Percentiles rank a stretch among this genome's conserved stretches.
phyloP scores from a whole-genome alignment of 306 rosid species.

The Cicer judaicum region DNA sequence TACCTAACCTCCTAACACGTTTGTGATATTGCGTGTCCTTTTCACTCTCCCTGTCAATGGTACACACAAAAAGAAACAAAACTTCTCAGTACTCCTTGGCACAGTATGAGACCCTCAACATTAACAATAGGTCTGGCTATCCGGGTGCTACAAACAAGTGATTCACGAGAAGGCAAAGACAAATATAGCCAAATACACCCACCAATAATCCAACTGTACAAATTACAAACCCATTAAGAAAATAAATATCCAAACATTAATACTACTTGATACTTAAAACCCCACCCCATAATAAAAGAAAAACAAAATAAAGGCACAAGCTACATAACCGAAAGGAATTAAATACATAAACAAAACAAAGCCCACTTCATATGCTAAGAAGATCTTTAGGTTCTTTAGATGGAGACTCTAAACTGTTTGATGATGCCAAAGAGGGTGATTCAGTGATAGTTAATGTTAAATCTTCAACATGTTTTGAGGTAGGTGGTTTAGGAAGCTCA shows the following conservation, averaged over 20 bases:
- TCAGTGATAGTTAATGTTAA: constrained; percentile 48
- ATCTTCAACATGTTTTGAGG: constrained; percentile 55
- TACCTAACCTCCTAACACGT: constrained; percentile 32
- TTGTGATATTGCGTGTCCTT: constrained; percentile 41
- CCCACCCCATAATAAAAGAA: constrained; percentile 46
- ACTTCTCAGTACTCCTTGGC: constrained; percentile 32
- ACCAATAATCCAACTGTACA: constrained; percentile 78
- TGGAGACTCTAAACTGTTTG: constrained; percentile 59
- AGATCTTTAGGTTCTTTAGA: constrained; percentile 70
- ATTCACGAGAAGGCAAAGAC: constrained; percentile 43
- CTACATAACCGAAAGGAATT: constrained; percentile 51
- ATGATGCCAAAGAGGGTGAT: constrained; percentile 55
- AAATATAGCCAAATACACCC: constrained; percentile 49
- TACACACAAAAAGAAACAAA: constrained; percentile 35
- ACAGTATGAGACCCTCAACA: constrained; percentile 47
- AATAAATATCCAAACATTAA: constrained; percentile 53
- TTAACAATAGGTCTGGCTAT: not conserved
- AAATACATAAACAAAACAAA: constrained; percentile 36
- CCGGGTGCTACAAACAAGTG: constrained; percentile 44
- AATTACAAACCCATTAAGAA: constrained; percentile 45
- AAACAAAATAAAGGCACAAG: constrained; percentile 39
- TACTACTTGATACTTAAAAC: constrained; percentile 19
- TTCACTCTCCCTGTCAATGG: constrained; percentile 40
- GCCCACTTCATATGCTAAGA: constrained; percentile 72
- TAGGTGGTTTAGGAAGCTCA: constrained; percentile 71